A percentile compares a stretch with the other conserved stretches of the same genome.
These are phyloP conservation scores for Diplodia mutila DNA, from an alignment of 2,329 filamentous ascomycete species.

Conservation along the genomic window DNA sequence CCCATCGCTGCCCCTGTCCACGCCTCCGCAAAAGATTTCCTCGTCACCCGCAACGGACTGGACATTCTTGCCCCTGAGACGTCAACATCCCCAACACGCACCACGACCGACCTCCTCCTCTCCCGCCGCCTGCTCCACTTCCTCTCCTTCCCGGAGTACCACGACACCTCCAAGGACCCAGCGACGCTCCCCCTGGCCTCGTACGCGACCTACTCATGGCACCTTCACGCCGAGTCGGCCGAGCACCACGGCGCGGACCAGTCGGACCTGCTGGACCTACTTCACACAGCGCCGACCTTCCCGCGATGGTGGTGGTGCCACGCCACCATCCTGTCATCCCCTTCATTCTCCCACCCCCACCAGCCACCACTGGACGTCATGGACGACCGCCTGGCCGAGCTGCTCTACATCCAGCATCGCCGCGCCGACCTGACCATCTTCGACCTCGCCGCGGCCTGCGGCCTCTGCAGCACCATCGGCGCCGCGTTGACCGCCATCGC, in stretches of 20 bases:
- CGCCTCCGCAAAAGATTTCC: not conserved
- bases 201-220: not conserved
- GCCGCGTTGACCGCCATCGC: not conserved
- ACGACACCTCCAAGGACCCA: not conserved
- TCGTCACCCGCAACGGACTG: not conserved
- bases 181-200: not conserved
- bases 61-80: not conserved
- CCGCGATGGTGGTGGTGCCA: not conserved
- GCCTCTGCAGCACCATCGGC: conserved; percentile 1
- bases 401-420: not conserved
- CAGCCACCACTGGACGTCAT: not conserved
- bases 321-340: not conserved
- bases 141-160: conserved; percentile 5
- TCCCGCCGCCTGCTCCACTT: not conserved
- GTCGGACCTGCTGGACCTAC: not conserved
- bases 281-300: not conserved
- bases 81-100: not conserved
- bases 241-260: not conserved
- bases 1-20: not conserved
- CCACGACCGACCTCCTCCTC: not conserved
- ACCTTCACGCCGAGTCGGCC: conserved; percentile 2
- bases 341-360: not conserved
- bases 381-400: conserved; percentile 7
- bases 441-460: conserved; percentile 4
- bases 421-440: not conserved